Base-by-base conservation (phyloP, 1,284 basidiomycete genomes). In the Ustilago cynodontis region DNA sequence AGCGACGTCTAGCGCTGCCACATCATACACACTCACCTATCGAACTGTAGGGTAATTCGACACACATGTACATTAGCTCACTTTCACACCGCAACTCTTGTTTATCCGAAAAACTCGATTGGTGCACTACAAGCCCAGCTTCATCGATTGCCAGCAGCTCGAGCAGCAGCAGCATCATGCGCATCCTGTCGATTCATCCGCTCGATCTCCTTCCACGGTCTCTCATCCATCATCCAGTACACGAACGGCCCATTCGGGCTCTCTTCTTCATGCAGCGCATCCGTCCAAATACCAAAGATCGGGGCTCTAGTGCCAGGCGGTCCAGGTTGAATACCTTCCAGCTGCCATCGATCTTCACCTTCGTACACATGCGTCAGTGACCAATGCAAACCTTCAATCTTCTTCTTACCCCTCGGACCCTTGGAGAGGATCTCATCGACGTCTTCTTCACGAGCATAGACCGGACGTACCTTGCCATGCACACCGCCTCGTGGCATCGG, bases 221-320 rank as follows among this genome's bases (percentile, higher is more conserved):
- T 31, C 9, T 71, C 72, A 52, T 78, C 77, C 69, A 76, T 76
- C 63, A 71, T 67, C 68, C 70, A 78, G 31, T 78, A 78, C 14
- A 72, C 69, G 33, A 70, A 71, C 22, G 77, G 77, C 0, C 77
- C 77, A 26, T 72, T 74, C 1, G 77, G 77, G 37, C 77, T 76
- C 49, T 66, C 60, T 10, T 58, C 52, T 47, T 75, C 72, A 31
- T 76, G 71, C 39, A 58, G n/a, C 6, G 70, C 72, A 37, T 78
- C 76, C 10, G 64, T 71, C 78, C 78, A 80, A 26, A 74, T 78
- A 16, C 77, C 78, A 61, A 79, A 79, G 54, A 80, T 75, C 18
- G 78, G 75, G 37, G 77, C 71, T 5, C 61, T 39, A 10, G 77
- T 71, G 3, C 78, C 78, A 33, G 78, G 76, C 8, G 72, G 65